Evolutionary conservation across 352 stramenopile genomes (phyloP).

Genomic region (Blastocystis sp.): DNA sequence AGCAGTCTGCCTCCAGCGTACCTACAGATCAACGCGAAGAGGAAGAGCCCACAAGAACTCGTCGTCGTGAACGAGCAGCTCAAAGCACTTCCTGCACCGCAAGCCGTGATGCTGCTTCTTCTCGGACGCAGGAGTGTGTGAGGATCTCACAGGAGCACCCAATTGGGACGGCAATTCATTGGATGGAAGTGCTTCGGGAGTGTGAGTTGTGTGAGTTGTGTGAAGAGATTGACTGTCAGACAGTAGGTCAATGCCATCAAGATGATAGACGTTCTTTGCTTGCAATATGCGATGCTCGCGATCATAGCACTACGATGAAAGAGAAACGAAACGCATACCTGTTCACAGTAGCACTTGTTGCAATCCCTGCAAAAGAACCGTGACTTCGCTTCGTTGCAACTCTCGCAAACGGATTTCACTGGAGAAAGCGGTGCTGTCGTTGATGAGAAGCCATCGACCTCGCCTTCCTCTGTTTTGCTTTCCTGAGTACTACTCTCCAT

Average conservation of each 20-base stretch:
- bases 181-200: too few species aligned
- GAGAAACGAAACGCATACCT: not conserved
- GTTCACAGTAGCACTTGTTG: not conserved
- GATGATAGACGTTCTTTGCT: not conserved
- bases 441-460: too few species aligned
- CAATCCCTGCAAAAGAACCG: not conserved
- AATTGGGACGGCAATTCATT: not conserved
- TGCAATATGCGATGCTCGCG: not conserved
- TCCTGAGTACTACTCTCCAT: not conserved
- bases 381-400: not conserved
- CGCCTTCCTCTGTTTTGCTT: too few species aligned
- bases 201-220: too few species aligned
- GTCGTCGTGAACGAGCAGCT: slow-evolving; percentile 62
- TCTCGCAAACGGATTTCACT: not conserved
- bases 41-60: slow-evolving; percentile 30
- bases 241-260: not conserved
- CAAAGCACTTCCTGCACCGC: slow-evolving; percentile 68
- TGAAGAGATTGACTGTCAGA: too few species aligned
- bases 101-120: slow-evolving; percentile 38
- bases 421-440: not conserved
- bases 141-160: too few species aligned
- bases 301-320: not conserved
- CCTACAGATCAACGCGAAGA: not conserved
- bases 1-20: slow-evolving; percentile 35
- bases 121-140: not conserved